Evolutionary conservation across 1,139 yeast species (phyloP), one percentile per base, ranked within the genome.

Genomic region (Nematodospora anomalae): DNA sequence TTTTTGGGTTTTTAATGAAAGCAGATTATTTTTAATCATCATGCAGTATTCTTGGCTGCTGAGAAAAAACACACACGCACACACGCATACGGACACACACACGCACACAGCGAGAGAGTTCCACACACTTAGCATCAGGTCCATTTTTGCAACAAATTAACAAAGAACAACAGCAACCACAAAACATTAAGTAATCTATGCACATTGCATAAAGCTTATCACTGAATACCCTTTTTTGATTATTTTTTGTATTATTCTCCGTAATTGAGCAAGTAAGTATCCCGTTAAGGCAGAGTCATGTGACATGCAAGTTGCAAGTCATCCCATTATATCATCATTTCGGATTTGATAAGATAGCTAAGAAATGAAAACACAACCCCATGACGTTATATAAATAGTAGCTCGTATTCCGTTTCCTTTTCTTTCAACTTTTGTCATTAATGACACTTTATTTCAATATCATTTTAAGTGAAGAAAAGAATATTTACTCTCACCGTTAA

Each of bases 31-130:
- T n/a, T n/a, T n/a, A n/a, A n/a, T n/a, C 10, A 20, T 20, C 10
- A 20, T 20, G 23, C 23, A 25, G n/a, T 11, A 4, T 30, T 30
- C 33, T 30, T 23, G 33, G 33, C 33, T 30, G 33, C 24, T 18
- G 25, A 30, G 33, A 30, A 30, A 30, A 30, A 23, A 16, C 6
- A 24, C 8, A 24, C n/a, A n/a, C n/a, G n/a, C n/a, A n/a, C n/a
- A n/a, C n/a, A n/a, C n/a, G n/a, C n/a, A n/a, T n/a, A n/a, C n/a
- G n/a, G n/a, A n/a, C n/a, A n/a, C n/a, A n/a, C n/a, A n/a, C n/a
- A n/a, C n/a, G n/a, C n/a, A n/a, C n/a, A n/a, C n/a, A n/a, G n/a
- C n/a, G n/a, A n/a, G n/a, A n/a, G n/a, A n/a, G n/a, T n/a, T n/a
- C n/a, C n/a, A n/a, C n/a, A n/a, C n/a, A n/a, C n/a, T n/a, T n/a